These are phyloP conservation scores for Geum urbanum DNA, from an alignment of 306 rosid genomes.

Conservation along the genomic window DNA sequence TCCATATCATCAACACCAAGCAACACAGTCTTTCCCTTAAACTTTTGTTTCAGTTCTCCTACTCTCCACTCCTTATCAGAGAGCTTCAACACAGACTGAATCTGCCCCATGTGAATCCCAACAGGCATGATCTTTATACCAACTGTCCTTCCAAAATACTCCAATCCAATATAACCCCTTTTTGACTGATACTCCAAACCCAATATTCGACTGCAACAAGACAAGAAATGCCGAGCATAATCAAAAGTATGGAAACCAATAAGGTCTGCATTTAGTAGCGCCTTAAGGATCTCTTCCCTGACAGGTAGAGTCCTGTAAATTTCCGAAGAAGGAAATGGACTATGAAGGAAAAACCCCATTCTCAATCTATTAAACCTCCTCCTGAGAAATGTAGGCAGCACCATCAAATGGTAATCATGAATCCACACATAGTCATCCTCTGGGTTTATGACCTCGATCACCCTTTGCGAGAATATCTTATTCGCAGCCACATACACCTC, in stretches of 20 bases:
- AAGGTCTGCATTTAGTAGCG: conserved; percentile 58
- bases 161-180: conserved; percentile 68
- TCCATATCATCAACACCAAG: conserved; percentile 66
- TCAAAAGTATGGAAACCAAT: conserved; percentile 72
- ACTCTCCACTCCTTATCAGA: conserved; percentile 58
- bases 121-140: conserved; percentile 66
- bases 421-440: conserved; percentile 71
- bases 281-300: conserved; percentile 65
- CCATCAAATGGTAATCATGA: conserved; percentile 71
- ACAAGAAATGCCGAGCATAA: conserved; percentile 69
- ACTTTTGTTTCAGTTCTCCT: conserved; percentile 44
- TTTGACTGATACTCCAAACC: conserved; percentile 66
- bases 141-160: conserved; percentile 62
- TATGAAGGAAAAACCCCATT: conserved; percentile 65
- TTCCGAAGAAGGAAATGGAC: conserved; percentile 65
- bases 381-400: conserved; percentile 61
- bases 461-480: conserved; percentile 60
- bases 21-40: conserved; percentile 47
- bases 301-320: conserved; percentile 64
- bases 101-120: conserved; percentile 71
- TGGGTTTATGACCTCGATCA: conserved; percentile 59
- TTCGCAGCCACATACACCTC: conserved; percentile 69
- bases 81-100: conserved; percentile 43
- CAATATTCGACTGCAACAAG: conserved; percentile 68
- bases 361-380: conserved; percentile 58